These are phyloP conservation scores for Thermothelomyces thermophilus DNA, from an alignment of 2,329 filamentous ascomycete species.

Conservation along the genomic window DNA sequence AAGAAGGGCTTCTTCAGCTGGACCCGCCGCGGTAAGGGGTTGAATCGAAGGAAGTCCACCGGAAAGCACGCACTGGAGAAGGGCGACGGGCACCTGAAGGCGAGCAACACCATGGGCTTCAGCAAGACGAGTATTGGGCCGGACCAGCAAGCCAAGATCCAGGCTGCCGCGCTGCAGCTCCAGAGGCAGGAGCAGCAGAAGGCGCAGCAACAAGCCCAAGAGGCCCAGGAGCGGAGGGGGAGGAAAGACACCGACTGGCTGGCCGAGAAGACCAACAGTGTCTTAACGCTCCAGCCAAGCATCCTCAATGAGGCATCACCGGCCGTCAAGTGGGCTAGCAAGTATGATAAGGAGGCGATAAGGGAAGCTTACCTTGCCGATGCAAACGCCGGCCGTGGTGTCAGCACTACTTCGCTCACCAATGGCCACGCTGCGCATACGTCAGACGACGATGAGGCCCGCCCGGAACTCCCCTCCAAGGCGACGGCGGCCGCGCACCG, in stretches of 20 bases:
- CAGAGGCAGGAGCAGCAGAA: constrained; percentile 51
- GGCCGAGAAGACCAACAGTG: constrained; percentile 76
- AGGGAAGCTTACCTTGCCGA: constrained; percentile 81
- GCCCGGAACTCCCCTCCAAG: constrained; percentile 40
- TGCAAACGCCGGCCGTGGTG: constrained; percentile 62
- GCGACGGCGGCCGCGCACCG: constrained; percentile 19
- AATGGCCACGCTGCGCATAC: constrained; percentile 31
- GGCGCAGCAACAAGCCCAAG: constrained; percentile 28
- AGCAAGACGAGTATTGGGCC: constrained; percentile 83
- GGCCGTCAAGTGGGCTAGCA: constrained; percentile 94
- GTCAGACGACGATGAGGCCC: constrained; percentile 30
- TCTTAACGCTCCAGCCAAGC: constrained; percentile 78
- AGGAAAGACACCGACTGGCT: constrained; percentile 50
- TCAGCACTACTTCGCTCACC: constrained; percentile 39
- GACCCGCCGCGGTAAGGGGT: constrained; percentile 59
- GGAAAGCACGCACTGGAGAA: constrained; percentile 53
- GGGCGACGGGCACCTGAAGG: constrained; percentile 36
- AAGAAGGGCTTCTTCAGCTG: constrained; percentile 94
- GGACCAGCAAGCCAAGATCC: constrained; percentile 88
- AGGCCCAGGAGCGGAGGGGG: constrained; percentile 41
- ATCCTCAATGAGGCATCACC: constrained; percentile 83
- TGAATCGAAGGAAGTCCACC: constrained; percentile 62
- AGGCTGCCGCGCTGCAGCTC: constrained; percentile 79
- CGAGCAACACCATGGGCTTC: constrained; percentile 35
- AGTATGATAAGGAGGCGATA: constrained; percentile 85